Percentiles rank a stretch among this genome's conserved stretches.
These are phyloP conservation scores for Miamiensis avidus DNA, from an alignment of 169 alveolate species.

Conservation along the genomic window DNA sequence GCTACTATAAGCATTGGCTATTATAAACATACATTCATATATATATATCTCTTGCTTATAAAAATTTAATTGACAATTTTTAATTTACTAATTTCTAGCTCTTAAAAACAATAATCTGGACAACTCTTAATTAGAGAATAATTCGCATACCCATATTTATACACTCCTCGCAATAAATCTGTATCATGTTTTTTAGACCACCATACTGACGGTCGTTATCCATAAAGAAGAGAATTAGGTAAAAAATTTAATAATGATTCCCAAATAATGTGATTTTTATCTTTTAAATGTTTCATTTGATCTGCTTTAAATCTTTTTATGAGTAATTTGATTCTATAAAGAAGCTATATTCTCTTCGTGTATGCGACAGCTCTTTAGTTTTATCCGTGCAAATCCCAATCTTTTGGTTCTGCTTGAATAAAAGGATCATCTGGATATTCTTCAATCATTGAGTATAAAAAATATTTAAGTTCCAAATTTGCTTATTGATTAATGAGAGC, in stretches of 20 bases:
- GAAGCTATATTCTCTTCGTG: conserved; percentile 81
- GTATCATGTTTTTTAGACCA: conserved; percentile 89
- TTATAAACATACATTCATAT: not conserved
- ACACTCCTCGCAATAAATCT: conserved; percentile 85
- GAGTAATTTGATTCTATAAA: conserved; percentile 67
- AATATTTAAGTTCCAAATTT: conserved; percentile 72
- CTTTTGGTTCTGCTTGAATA: conserved; percentile 74
- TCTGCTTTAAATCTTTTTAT: conserved; percentile 80
- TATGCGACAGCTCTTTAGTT: conserved; percentile 85
- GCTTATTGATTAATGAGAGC: conserved; percentile 63
- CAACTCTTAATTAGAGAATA: conserved; percentile 70
- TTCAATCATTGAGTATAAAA: conserved; percentile 74
- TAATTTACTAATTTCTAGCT: conserved; percentile 57
- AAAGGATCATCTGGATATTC: conserved; percentile 84
- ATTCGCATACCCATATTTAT: conserved; percentile 87
- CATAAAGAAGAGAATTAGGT: conserved; percentile 69
- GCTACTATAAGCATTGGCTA: conserved; percentile 57
- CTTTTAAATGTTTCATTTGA: conserved; percentile 52
- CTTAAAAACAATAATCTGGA: conserved; percentile 63
- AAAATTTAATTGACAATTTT: not conserved
- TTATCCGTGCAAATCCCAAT: conserved; percentile 81
- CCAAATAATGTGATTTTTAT: conserved; percentile 71
- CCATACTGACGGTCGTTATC: conserved; percentile 88
- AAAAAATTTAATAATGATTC: conserved; percentile 81
- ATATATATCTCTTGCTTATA: too few species aligned